Evolutionary conservation across 2,329 filamentous ascomycete species (phyloP), one percentile per base, ranked within the genome.

Genomic region (Colletotrichum brevisporum): DNA sequence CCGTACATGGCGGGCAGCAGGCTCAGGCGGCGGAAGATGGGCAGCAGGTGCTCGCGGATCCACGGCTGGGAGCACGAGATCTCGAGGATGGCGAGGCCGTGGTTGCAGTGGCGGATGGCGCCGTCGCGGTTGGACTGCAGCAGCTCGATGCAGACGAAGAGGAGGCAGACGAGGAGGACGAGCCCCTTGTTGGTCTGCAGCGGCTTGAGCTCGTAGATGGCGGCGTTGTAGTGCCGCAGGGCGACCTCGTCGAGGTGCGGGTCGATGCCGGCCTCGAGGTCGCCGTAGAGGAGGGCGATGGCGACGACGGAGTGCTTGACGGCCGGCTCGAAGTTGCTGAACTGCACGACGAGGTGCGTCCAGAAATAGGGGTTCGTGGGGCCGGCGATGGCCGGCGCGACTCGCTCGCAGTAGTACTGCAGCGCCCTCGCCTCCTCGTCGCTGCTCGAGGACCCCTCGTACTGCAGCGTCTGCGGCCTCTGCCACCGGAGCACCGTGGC

Each of bases 251-350:
- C 63, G 24, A 24, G 6, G 12, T 41, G 54, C 6, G 47, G 43
- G 21, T 39, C 21, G 15, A 13, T 12, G 8, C 57, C 55, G 21
- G 45, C 18, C 3, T 62, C 16, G 8, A 39, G 31, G n/a, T 52
- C 47, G 15, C 59, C 67, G 13, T 31, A 83, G 4, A 72, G 39
- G 1, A 50, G 47, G 4, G 58, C 27, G 21, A 71, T 62, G 6
- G 71, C 60, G 15, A 72, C 31, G 2, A 69, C 58, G 1, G 62
- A 31, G n/a, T 72, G 60, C 3, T 52, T 56, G 5, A 62, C 69
- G 0, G 63, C 70, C 0, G 64, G 48, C 26, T 72, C 71, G 2
- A 53, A 31, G n/a, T 51, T 58, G 8, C 21, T 26, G 16, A 69
- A 53, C 12, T 72, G 71, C 31, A 72, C 51, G 12, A 71, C 69